Evolutionary conservation across 805 yeast genomes (phyloP).

Genomic region (Hanseniaspora taiwanica): DNA sequence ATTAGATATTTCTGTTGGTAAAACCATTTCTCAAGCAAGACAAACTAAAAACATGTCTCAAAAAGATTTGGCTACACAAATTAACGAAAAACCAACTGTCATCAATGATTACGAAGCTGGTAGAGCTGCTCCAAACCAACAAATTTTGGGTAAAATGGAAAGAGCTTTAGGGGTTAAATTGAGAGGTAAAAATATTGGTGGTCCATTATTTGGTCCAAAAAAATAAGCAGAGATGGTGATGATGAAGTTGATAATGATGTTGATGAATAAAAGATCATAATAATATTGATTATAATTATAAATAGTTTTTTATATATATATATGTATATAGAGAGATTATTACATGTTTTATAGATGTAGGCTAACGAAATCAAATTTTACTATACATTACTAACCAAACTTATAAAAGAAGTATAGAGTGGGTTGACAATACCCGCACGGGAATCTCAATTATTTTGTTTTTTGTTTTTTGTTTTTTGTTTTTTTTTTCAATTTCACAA

Average conservation of each 20-base stretch:
- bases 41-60: conserved; percentile 81
- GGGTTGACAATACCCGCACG: too few species aligned
- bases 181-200: conserved; percentile 92
- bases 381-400: background rate
- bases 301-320: too few species aligned
- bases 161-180: conserved; percentile 88
- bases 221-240: conserved; percentile 13
- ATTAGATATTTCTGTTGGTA: conserved; percentile 73
- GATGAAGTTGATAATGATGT: too few species aligned
- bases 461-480: too few species aligned
- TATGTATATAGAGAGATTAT: too few species aligned
- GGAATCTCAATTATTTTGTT: too few species aligned
- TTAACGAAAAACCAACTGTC: conserved; percentile 91
- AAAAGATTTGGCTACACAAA: conserved; percentile 89
- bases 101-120: conserved; percentile 96
- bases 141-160: conserved; percentile 81
- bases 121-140: conserved; percentile 93
- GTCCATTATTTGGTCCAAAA: conserved; percentile 49
- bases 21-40: conserved; percentile 74
- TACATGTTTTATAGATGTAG: too few species aligned
- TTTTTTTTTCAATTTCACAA: too few species aligned
- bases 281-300: too few species aligned
- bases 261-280: background rate
- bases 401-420: too few species aligned
- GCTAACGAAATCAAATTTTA: background rate